Evolutionary conservation across 306 rosid species (phyloP), one percentile per base, ranked within the genome.

Genomic region (Canavalia ensiformis): DNA sequence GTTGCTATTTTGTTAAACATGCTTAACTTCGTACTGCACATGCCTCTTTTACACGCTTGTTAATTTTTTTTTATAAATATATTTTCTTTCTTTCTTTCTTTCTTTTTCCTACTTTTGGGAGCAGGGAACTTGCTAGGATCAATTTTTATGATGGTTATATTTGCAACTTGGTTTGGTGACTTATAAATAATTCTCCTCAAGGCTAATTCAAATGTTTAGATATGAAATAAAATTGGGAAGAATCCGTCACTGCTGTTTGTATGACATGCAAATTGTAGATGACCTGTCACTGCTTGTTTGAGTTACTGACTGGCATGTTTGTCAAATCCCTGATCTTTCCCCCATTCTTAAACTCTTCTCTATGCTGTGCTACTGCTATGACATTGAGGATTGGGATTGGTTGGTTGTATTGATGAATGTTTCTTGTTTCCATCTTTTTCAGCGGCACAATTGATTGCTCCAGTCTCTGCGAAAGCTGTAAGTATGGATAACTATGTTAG

Each of bases 401-500:
- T 71, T 80, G 59, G 37, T 71, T 75, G 66, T 33, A 51, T 51
- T 7, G 9, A 12, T 68, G 65, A 75, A 75, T 58, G 11, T 37
- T 66, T 72, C 42, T 55, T 41, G 49, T 76, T 83, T 74, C 47
- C 75, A 10, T 56, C 81, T 68, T 86, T 84, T 87, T 70, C 94
- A 93, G 97, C 68, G 7, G 84, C 88, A 41, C 90, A 84, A 85
- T 83, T 95, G 88, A 84, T 83, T 78, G 86, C 78, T 68, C 89
- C 90, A 4, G 86, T 82, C 66, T 9, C 84, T 7, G 99, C 97
- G 39, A 89, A 89, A 80, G 99, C 97, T 74, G 91, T 87, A 83
- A 88, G 89, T 88, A 73, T 70, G 6, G 39, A 68, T 60, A 70
- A 58, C 83, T 84, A 28, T 78, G 29, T 45, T 76, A 83, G 84